phyloP scores from a whole-genome alignment of 228 moss, liverwort and hornwort species.

The Sphagnum fallax region DNA sequence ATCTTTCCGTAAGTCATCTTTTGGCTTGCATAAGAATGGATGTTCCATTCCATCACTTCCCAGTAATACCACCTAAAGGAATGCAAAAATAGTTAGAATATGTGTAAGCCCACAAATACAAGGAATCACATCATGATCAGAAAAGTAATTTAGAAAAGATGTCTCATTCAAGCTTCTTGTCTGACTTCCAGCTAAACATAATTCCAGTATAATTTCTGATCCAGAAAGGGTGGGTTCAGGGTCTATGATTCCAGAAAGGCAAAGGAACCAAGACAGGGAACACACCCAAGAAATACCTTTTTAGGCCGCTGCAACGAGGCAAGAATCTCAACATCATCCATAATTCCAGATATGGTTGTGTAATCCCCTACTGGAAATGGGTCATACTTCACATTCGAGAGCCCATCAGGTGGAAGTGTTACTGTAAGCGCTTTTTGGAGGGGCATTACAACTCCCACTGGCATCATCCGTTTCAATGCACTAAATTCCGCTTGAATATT shows the following conservation, averaged over 20 bases:
- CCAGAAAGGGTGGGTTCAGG: too few relatives aligned
- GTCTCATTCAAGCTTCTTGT: too few relatives aligned
- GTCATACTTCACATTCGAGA: slow-evolving; percentile 75
- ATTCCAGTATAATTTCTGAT: neutral
- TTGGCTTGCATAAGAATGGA: slow-evolving; percentile 95
- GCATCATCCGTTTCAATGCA: slow-evolving; percentile 91
- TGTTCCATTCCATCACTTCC: slow-evolving; percentile 91
- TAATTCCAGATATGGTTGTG: slow-evolving; percentile 88
- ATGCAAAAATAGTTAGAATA: neutral
- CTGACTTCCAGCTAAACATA: neutral
- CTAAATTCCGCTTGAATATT: slow-evolving; percentile 84
- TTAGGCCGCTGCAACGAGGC: slow-evolving; percentile 94
- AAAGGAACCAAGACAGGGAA: neutral
- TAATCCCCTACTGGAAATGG: slow-evolving; percentile 89
- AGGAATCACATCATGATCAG: neutral
- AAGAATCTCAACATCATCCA: slow-evolving; percentile 92
- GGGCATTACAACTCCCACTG: slow-evolving; percentile 94
- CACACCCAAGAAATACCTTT: slow-evolving; percentile 45
- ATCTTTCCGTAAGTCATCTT: slow-evolving; percentile 96
- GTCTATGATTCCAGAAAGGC: too few relatives aligned
- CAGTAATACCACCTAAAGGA: slow-evolving; percentile 67
- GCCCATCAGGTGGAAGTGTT: slow-evolving; percentile 78
- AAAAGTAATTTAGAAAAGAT: neutral
- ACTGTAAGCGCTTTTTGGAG: slow-evolving; percentile 89
- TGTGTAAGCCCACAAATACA: too few relatives aligned